Evolutionary conservation across 768 basidiomycete genomes (phyloP).

Genomic region (Filobasidium floriforme): DNA sequence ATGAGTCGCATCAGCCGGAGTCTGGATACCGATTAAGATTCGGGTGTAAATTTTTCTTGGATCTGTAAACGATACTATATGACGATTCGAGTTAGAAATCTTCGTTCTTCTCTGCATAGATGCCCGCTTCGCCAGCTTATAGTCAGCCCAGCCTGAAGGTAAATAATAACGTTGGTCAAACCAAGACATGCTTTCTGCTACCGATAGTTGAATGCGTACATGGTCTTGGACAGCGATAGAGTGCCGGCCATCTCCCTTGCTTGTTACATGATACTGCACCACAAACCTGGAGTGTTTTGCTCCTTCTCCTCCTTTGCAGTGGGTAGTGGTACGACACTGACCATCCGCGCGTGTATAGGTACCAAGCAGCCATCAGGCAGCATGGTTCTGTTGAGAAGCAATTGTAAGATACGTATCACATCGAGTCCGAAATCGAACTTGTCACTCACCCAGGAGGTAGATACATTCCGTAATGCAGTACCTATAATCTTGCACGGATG

Average conservation of each 20-base stretch:
- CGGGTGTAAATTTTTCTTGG: too few species aligned
- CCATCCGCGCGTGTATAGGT: slow-evolving; percentile 22
- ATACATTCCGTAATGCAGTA: slow-evolving; percentile 20
- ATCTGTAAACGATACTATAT: too few species aligned
- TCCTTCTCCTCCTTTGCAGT: slow-evolving; percentile 8
- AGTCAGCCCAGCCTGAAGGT: too few species aligned
- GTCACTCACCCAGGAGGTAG: slow-evolving; percentile 22
- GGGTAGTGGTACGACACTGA: slow-evolving; percentile 13
- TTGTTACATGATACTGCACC: slow-evolving; percentile 22
- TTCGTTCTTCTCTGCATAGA: too few species aligned
- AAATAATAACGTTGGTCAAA: too few species aligned
- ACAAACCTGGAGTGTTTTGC: slow-evolving; percentile 1
- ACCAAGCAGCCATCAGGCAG: slow-evolving; percentile 20
- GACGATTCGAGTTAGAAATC: too few species aligned
- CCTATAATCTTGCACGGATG: neutral
- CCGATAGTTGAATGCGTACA: too few species aligned
- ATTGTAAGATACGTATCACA: neutral
- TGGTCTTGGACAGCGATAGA: too few species aligned
- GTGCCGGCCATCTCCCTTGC: too few species aligned
- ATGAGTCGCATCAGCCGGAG: neutral
- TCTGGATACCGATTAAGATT: too few species aligned
- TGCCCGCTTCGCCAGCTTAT: too few species aligned
- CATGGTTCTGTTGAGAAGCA: slow-evolving; percentile 8
- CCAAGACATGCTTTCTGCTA: too few species aligned
- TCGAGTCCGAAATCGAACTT: neutral